Base-by-base conservation (phyloP, 805 yeast genomes). In the Candida vartiovaarae region DNA sequence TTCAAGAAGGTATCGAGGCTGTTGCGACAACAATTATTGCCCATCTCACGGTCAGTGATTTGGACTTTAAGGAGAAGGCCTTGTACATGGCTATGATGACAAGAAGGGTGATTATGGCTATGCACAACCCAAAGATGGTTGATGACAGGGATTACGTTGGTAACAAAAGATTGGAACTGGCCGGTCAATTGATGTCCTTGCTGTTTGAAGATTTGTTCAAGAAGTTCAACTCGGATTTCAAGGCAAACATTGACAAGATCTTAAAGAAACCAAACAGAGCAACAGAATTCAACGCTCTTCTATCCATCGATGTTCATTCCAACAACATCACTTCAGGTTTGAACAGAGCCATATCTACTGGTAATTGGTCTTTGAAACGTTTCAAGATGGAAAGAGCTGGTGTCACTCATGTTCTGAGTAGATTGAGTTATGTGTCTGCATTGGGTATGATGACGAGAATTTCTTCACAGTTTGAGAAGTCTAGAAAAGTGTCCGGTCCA, bases 361-460 rank as follows among this genome's bases (percentile, higher is more conserved):
- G 99, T 55, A 93, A 93, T 64, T 93, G 99, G 99, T 88, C 97
- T 3, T 74, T 93, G 60, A 93, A 93, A 67, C 84, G 99, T 70
- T 93, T 93, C 73, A 91, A 90, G 82, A 93, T 93, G 99, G 99
- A 93, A 67, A 78, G 99, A 49, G 99, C 99, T 0, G 99, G 99
- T 68, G 99, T 93, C 41, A 93, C 99, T 3, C 99, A 93, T 63
- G 97, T 93, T 34, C 71, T 93, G 44, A 84, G 95, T 46, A 77
- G 99, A 59, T 68, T 93, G 46, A 85, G 96, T 23, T 93, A 88
- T 63, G 91, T 93, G 38, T 82, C 95, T 7, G 99, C 99, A 0
- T 69, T 93, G 48, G 99, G 99, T 57, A 93, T 93, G 99, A 93
- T 93, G 99, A 93, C 99, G 9, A 84, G 99, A 70, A 93, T 93